Evolutionary conservation across 805 yeast species (phyloP).

Genomic region (Jamesozyma piceae): DNA sequence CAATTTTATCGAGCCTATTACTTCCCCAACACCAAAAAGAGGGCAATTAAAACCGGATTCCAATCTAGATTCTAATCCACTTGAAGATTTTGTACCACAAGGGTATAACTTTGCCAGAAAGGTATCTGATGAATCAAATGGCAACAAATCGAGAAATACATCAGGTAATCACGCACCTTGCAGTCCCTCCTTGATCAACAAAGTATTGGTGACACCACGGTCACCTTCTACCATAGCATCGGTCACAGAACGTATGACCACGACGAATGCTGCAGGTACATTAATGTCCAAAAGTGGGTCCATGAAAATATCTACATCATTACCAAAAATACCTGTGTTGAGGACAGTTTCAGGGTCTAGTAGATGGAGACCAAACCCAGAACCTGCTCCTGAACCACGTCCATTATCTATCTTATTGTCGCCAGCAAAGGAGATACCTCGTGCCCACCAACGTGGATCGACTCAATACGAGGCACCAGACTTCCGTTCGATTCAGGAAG

Average conservation of each 20-base stretch:
- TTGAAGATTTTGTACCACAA: slow-evolving; percentile 9
- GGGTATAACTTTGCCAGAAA: not conserved
- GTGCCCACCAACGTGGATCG: too few species aligned
- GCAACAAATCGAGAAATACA: not conserved
- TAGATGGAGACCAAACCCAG: not conserved
- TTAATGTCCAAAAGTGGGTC: not conserved
- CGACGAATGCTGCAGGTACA: not conserved
- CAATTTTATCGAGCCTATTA: not conserved
- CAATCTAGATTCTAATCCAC: slow-evolving; percentile 8
- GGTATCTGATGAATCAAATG: not conserved
- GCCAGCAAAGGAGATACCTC: not conserved
- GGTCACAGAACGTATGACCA: too few species aligned
- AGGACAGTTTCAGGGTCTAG: not conserved
- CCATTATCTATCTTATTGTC: not conserved
- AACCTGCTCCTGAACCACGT: not conserved
- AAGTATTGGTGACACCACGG: slow-evolving; percentile 4
- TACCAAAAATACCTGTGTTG: not conserved
- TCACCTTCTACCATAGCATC: not conserved
- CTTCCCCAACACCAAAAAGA: not conserved
- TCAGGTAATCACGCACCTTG: slow-evolving; percentile 4
- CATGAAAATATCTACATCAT: not conserved
- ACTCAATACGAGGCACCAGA: too few species aligned
- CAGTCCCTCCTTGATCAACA: slow-evolving; percentile 17
- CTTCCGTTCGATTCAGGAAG: too few species aligned
- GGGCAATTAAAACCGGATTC: not conserved